These are phyloP conservation scores for Clarkia xantiana DNA, from an alignment of 345 rosid species.

Conservation along the genomic window DNA sequence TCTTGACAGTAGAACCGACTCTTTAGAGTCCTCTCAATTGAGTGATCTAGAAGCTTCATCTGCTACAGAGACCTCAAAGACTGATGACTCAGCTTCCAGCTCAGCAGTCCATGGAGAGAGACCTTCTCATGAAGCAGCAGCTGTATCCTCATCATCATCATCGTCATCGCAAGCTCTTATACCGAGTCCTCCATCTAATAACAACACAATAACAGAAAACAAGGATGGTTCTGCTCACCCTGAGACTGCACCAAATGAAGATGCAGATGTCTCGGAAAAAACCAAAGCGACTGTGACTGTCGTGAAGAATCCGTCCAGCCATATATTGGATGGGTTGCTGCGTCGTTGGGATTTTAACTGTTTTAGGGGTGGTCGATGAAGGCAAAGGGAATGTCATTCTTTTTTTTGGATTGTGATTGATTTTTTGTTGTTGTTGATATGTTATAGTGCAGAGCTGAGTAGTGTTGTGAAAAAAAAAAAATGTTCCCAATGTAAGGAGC, in stretches of 20 bases:
- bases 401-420: background rate
- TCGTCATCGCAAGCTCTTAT: constrained; percentile 9
- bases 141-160: background rate
- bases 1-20: constrained; percentile 13
- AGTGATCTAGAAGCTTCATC: constrained; percentile 8
- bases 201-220: constrained; percentile 9
- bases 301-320: constrained; percentile 43
- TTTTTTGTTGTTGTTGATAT: background rate
- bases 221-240: constrained; percentile 15
- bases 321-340: constrained; percentile 66
- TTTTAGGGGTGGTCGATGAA: constrained; percentile 29
- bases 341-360: constrained; percentile 80
- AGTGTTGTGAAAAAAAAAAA: too few species aligned
- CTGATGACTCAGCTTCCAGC: constrained; percentile 17
- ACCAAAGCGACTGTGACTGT: constrained; percentile 77
- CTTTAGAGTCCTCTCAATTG: constrained; percentile 13
- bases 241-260: constrained; percentile 29
- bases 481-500: too few species aligned
- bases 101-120: constrained; percentile 10
- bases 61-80: constrained; percentile 15
- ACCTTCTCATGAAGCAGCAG: constrained; percentile 17
- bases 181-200: constrained; percentile 13
- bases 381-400: background rate
- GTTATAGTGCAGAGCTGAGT: background rate
- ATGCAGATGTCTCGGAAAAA: constrained; percentile 44